Percentiles rank a stretch among this genome's conserved stretches.
phyloP scores from a whole-genome alignment of 305 asterid genomes.

The Ilex paraguariensis region DNA sequence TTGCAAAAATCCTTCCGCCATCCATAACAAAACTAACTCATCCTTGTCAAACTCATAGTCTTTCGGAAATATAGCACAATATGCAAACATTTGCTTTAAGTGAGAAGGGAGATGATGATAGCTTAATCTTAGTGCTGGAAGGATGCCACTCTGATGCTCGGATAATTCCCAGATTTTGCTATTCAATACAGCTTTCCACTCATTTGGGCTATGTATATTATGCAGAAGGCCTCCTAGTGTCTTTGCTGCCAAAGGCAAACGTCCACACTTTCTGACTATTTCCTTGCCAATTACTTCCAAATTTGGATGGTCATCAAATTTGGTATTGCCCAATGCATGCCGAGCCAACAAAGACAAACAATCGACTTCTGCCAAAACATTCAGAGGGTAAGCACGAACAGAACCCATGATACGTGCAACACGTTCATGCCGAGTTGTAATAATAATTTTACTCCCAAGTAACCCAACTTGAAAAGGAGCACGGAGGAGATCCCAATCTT shows the following conservation, averaged over 20 bases:
- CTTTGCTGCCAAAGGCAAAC: too few relatives aligned
- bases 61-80: too few relatives aligned
- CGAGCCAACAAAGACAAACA: neutral
- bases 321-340: neutral
- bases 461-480: neutral
- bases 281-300: too few relatives aligned
- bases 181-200: too few relatives aligned
- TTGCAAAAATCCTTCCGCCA: too few relatives aligned
- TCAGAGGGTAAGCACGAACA: neutral
- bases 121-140: neutral
- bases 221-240: too few relatives aligned
- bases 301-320: neutral
- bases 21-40: too few relatives aligned
- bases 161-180: neutral
- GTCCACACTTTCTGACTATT: too few relatives aligned
- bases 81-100: neutral
- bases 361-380: neutral
- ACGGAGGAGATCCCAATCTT: neutral
- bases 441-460: neutral
- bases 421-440: neutral
- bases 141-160: neutral
- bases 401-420: neutral
- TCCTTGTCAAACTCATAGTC: too few relatives aligned
- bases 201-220: too few relatives aligned
- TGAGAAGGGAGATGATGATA: neutral